Conservation (phyloP, 306 rosid species). For the Cucumis hystrix region DNA sequence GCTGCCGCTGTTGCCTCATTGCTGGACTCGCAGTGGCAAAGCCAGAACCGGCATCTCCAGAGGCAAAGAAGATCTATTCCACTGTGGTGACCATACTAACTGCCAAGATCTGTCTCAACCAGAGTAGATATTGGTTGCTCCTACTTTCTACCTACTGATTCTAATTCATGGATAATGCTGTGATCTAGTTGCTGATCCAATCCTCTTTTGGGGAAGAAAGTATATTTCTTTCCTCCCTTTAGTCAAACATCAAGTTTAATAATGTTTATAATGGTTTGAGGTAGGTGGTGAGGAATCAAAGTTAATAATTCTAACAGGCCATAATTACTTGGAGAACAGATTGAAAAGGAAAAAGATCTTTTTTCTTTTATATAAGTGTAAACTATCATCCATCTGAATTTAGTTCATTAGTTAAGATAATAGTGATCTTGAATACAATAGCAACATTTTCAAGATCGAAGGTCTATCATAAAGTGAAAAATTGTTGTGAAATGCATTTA, state of each 20-base stretch:
- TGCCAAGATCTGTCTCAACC: constrained; percentile 29
- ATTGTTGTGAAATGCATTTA: not conserved
- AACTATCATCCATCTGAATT: not conserved
- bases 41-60: constrained; percentile 23
- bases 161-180: not conserved
- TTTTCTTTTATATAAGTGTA: not conserved
- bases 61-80: constrained; percentile 35
- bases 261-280: not conserved
- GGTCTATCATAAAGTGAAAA: not conserved
- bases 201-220: not conserved
- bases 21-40: constrained; percentile 22
- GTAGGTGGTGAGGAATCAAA: not conserved
- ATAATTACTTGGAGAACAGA: not conserved
- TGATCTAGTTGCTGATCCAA: not conserved
- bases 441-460: not conserved
- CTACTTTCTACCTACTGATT: not conserved
- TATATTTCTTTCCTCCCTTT: not conserved
- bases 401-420: not conserved
- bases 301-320: not conserved
- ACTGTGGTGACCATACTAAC: constrained; percentile 41
- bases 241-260: not conserved
- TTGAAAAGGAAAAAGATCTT: not conserved
- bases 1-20: constrained; percentile 21
- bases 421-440: not conserved
- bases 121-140: not conserved